Evolutionary conservation across 805 yeast genomes (phyloP), one percentile per base, ranked within the genome.

Genomic region (Brettanomyces anomalus): DNA sequence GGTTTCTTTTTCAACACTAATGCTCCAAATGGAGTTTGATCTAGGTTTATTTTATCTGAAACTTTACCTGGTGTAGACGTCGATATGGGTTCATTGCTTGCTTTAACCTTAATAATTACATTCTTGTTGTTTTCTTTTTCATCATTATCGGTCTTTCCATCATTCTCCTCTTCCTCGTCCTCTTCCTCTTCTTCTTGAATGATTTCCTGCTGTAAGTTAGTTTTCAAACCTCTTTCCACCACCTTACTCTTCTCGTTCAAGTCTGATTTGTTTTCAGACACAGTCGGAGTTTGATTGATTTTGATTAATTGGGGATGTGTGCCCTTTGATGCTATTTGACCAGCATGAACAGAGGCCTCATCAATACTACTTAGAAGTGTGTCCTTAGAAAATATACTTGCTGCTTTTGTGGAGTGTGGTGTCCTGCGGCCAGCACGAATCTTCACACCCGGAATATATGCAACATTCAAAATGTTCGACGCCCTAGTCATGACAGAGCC

Each of bases 361-460:
- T 61, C 65, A 21, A 61, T 36, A 37, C 56, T 64, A 46, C 62
- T 58, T 40, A 60, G 52, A 40, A 57, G 58, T 4, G 65, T 61
- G 35, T 58, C 65, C 41, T 56, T 60, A 6, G 64, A 58, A 37
- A 52, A 56, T 5, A 57, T 48, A 41, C 62, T 56, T 41, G 47
- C 46, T 3, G 60, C 60, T 19, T 46, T 49, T 35, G 54, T 45
- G 17, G 49, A 47, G n/a, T 49, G 40, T 2, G 51, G 46, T 16
- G 47, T 49, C 16, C 49, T 46, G 2, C 43, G 37, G 20, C 50
- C 43, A 11, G 44, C 33, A 20, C 81, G 67, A 18, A 78, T 76
- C 4, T 88, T 85, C 37, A 88, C 96, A 32, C 97, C 97, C 0
- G 97, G 97, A 46, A 89, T 85, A 57, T 88, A 89, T 3, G 95